Evolutionary conservation across 2,329 filamentous ascomycete species (phyloP), one percentile per base, ranked within the genome.

Genomic region (Colletotrichum caudatum): DNA sequence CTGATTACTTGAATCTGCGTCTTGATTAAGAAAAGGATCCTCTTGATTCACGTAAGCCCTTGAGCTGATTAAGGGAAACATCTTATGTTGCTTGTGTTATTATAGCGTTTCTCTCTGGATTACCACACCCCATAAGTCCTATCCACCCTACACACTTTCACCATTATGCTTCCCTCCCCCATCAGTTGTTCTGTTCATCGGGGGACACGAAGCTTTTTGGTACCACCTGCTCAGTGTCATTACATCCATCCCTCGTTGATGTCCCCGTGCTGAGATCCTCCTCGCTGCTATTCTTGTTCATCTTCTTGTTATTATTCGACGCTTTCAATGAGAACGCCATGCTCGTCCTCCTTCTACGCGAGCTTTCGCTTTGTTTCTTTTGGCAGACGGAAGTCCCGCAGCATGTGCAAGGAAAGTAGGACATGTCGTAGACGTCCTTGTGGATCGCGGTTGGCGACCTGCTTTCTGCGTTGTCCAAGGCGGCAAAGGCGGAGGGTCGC

Each of bases 201-300:
- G 16, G 18, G 2, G 29, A 51, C 9, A 71, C n/a, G 18, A 68
- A 71, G 29, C 51, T 50, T 23, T 50, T 51, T 0, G 69, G 64
- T 1, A 64, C 53, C 12, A 59, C 44, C 11, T 44, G 33, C 23
- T 68, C 51, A 1, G 37, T 23, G 2, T 69, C 64, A 5, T 71
- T 64, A 0, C 58, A 71, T 26, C 44, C 51, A 8, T 61, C 29
- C 23, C 69, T 56, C 0, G 65, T 64, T 2, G 65, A 44, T 44
- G 57, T 56, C 2, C 41, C 64, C n/a, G 39, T 51, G 16, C 33
- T 50, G 46, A 73, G n/a, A 1, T 72, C 51, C 39, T 72, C 71
- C n/a, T 72, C 64, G 29, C 64, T 72, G 5, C 56, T 53, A 2
- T 46, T 59, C 39, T 73, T 69, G 18, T 57, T 61, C 2, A 60